A percentile compares a stretch with the other conserved stretches of the same genome.
phyloP scores from a whole-genome alignment of 176 grass and related monocot genomes.

The Oryza brachyantha region DNA sequence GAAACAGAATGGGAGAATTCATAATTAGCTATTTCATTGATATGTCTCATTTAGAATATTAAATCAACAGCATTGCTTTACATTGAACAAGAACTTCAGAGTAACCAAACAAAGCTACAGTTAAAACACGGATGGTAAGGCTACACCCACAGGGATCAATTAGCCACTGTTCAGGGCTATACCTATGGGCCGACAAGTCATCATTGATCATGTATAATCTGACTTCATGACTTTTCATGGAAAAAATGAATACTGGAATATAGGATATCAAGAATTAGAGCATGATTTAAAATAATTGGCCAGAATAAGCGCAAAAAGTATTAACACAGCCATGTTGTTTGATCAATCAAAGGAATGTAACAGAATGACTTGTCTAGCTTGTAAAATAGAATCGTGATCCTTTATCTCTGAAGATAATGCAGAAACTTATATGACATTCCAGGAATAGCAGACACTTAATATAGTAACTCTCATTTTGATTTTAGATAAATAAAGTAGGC shows the following conservation, averaged over 20 bases:
- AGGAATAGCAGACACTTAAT: background rate
- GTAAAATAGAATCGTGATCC: background rate
- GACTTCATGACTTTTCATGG: background rate
- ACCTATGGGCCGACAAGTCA: background rate
- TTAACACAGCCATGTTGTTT: background rate
- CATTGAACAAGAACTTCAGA: background rate
- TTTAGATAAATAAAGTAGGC: background rate
- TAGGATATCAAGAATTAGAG: background rate
- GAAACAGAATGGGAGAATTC: background rate
- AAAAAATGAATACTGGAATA: background rate
- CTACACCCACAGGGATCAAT: background rate
- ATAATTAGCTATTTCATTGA: background rate
- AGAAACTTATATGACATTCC: background rate
- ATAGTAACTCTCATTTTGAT: background rate
- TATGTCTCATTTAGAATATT: background rate
- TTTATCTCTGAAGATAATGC: background rate
- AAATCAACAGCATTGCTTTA: background rate
- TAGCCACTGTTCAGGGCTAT: background rate
- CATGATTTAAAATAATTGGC: background rate
- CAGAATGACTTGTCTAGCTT: background rate
- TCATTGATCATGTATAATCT: background rate
- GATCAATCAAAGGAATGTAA: background rate
- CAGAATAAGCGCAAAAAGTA: background rate
- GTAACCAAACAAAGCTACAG: background rate
- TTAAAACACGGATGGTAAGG: slow-evolving; percentile 1